phyloP scores from a whole-genome alignment of 2,329 filamentous ascomycete species.

The Colletotrichum gigasporum region DNA sequence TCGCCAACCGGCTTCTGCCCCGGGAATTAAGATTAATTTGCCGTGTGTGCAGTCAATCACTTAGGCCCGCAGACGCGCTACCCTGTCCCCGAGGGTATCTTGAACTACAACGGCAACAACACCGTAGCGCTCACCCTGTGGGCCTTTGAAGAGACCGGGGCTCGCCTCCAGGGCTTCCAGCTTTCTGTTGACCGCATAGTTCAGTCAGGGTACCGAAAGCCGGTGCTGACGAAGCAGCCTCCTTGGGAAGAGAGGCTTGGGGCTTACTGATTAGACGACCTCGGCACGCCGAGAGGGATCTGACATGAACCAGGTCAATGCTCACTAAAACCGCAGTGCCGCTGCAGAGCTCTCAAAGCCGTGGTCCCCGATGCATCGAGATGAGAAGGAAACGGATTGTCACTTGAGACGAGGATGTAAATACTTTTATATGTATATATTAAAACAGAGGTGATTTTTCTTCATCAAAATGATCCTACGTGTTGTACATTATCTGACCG shows the following conservation, averaged over 20 bases:
- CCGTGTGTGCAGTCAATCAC: constrained; percentile 63
- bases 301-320: too few relatives aligned
- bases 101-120: constrained; percentile 73
- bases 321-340: too few relatives aligned
- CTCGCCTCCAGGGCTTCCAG: constrained; percentile 39
- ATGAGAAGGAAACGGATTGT: too few relatives aligned
- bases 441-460: constrained; percentile 27
- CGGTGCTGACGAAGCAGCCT: constrained; percentile 47
- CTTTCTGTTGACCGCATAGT: constrained; percentile 53
- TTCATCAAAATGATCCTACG: constrained; percentile 23
- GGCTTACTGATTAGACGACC: too few relatives aligned
- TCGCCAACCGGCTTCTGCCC: too few relatives aligned
- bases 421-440: constrained; percentile 7
- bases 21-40: too few relatives aligned
- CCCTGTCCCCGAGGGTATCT: constrained; percentile 73
- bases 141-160: constrained; percentile 64
- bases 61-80: constrained; percentile 74
- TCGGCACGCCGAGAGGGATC: too few relatives aligned
- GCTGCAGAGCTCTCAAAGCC: too few relatives aligned
- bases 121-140: constrained; percentile 71
- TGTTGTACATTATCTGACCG: constrained; percentile 29
- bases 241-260: constrained; percentile 52
- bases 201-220: constrained; percentile 23
- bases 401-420: background rate
- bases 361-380: too few relatives aligned